Conservation (phyloP, 2,329 filamentous ascomycete species). For the Ophiocordyceps unilateralis region DNA sequence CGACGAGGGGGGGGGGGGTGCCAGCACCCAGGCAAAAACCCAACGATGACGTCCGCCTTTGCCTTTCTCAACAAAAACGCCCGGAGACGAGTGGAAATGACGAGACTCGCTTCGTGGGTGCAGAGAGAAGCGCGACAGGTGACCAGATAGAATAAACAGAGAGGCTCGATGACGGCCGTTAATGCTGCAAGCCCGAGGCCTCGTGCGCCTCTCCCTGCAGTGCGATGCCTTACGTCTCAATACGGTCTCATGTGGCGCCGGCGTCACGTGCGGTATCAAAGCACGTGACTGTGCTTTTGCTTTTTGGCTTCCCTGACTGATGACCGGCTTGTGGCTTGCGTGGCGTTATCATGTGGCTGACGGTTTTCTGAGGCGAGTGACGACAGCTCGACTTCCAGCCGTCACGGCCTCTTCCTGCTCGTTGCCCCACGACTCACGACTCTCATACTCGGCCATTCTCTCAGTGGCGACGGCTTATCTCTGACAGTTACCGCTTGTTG, state of each 20-base stretch:
- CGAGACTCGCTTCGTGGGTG: neutral
- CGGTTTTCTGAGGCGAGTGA: neutral
- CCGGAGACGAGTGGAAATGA: too few relatives aligned
- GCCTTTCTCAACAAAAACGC: too few relatives aligned
- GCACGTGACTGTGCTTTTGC: neutral
- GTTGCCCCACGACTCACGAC: slow-evolving; percentile 5
- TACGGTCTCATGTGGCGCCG: neutral
- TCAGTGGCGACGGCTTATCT: neutral
- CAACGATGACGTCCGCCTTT: too few relatives aligned
- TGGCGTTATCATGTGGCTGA: neutral
- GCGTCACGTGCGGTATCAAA: neutral
- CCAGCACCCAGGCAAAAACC: slow-evolving; percentile 4
- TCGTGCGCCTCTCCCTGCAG: neutral
- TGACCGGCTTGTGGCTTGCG: neutral
- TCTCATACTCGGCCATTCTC: slow-evolving; percentile 1
- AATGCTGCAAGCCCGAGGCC: neutral
- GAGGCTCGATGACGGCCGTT: too few relatives aligned
- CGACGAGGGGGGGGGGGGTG: slow-evolving; percentile 3
- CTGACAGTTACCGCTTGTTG: neutral
- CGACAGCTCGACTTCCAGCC: slow-evolving; percentile 4
- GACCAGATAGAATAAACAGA: neutral
- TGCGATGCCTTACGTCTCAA: neutral
- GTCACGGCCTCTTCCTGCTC: slow-evolving; percentile 13
- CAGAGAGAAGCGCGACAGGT: neutral
- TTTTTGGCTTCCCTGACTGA: neutral